Base-by-base conservation (phyloP, 805 yeast species). In the Schizosaccharomyces octosporus region DNA sequence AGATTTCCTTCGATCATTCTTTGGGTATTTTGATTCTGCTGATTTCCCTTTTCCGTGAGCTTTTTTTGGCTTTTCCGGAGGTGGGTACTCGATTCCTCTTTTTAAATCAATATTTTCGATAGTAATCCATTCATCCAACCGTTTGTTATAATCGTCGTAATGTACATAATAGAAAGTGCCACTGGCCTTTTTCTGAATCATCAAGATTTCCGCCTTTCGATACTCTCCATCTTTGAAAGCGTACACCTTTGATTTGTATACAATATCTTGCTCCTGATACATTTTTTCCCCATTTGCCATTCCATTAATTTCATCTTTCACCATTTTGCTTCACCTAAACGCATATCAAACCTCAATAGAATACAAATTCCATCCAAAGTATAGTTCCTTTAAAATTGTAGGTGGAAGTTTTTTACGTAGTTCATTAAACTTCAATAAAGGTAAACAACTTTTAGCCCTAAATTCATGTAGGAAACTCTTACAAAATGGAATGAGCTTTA, bases 51-150 rank as follows among this genome's bases (percentile, higher is more conserved):
- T 29, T 11, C 69, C 59, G 59, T 68, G 60, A 76, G 81, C 63
- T 76, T 78, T 67, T 75, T 78, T 59, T 69, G 73, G 42, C 72
- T 69, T 73, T 64, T 78, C 79, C 0, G 81, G 81, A 65, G 79
- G 81, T 0, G 96, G 96, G 64, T 81, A 74, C 21, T 79, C 79
- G 62, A 90, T 79, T 0, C 87, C 87, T 62, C 81, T 74, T n/a
- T 76, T 74, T 61, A 81, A 78, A 69, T 87, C 86, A 11, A 93
- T 81, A 61, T 94, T 77, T 45, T 81, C 82, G 4, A 80, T 76
- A 24, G 78, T 75, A 5, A 93, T 80, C 97, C 97, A 90, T 71
- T 93, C 98, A 73, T 93, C 99, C 66, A 93, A 77, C 71, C 99
- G 84, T 72, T 93, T 93, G 75, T 93, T 93, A 75, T 83, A 93